Evolutionary conservation across 2,329 filamentous ascomycete species (phyloP).

Genomic region (Penicillium sp.): DNA sequence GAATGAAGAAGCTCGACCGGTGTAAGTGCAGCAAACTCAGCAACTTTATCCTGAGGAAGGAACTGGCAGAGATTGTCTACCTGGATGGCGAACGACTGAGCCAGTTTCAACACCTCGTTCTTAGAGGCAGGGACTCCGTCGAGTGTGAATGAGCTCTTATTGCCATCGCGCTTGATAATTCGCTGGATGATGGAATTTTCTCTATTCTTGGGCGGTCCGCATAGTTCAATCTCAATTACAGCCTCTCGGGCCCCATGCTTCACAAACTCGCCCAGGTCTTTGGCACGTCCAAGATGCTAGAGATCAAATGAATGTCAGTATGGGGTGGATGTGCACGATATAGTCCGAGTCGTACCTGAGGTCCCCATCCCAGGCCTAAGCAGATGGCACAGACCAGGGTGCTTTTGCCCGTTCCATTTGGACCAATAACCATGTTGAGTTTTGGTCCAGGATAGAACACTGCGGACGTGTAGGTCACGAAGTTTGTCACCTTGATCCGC

Average conservation of each 20-base stretch:
- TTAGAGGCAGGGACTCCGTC: constrained; percentile 64
- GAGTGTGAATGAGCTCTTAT: constrained; percentile 75
- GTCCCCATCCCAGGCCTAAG: constrained; percentile 80
- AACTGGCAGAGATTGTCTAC: constrained; percentile 98
- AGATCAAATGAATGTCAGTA: background rate
- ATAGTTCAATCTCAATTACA: constrained; percentile 86
- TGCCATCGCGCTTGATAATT: constrained; percentile 77
- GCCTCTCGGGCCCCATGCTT: constrained; percentile 81
- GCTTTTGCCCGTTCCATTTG: constrained; percentile 98
- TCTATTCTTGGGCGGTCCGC: constrained; percentile 55
- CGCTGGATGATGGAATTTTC: constrained; percentile 73
- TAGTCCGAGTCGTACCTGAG: constrained; percentile 50
- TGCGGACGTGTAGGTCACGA: constrained; percentile 90
- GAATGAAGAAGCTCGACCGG: constrained; percentile 79
- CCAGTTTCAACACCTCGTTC: constrained; percentile 66
- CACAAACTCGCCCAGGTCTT: constrained; percentile 83
- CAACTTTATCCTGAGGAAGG: constrained; percentile 90
- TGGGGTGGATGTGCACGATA: background rate
- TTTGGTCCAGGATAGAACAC: constrained; percentile 90
- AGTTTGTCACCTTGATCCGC: constrained; percentile 80
- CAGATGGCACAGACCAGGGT: constrained; percentile 97
- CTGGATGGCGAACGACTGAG: constrained; percentile 77
- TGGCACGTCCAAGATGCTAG: constrained; percentile 78
- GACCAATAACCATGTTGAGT: constrained; percentile 97
- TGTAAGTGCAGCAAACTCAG: constrained; percentile 83